Base-by-base conservation (phyloP, 2,329 filamentous ascomycete species). In the Penicillium carneum region DNA sequence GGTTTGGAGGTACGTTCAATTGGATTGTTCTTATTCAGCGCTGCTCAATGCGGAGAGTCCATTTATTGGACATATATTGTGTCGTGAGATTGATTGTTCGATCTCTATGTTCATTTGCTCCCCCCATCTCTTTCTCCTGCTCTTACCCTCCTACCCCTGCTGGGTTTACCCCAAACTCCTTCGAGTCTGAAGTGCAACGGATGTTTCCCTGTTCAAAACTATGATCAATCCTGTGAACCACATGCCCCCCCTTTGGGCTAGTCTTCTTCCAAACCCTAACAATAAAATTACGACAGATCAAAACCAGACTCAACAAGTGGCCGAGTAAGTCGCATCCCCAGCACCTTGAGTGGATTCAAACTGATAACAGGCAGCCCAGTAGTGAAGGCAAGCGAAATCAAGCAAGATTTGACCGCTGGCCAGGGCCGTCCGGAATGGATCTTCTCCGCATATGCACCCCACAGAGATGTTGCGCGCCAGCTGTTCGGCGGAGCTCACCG, bases 371-470 rank as follows among this genome's bases (percentile, higher is more conserved):
- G 61, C 71, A 83, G 81, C 59, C 83, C 87, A 73, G 82, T 77
- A 46, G 76, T 93, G 42, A 85, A 79, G n/a, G 78, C 79, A 43
- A 85, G 86, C 0, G 79, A 78, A 2, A 89, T 96, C 68, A 83
- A 84, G 62, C 78, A 79, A 55, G 92, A 96, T 72, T 82, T 96
- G 47, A 86, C 83, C 0, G 64, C 69, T 23, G 77, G 77, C 6
- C 82, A 83, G 23, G 91, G 95, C 62, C 84, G 85, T 9, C 94
- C 94, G 18, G 80, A 86, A 82, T 98, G 93, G 90, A 89, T 95
- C 4, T 84, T 97, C 26, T 97, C 93, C 1, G 85, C 90, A 23
- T 98, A 97, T 76, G 91, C 88, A 0, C 93, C 93, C 0, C 90
- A 90, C 4, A 84, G 82, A 70, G 86, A 93, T 69, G 87, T 90